Percentiles rank a stretch among this genome's conserved stretches.
phyloP scores from a whole-genome alignment of 441 rosid genomes.

The Corymbia calophylla region DNA sequence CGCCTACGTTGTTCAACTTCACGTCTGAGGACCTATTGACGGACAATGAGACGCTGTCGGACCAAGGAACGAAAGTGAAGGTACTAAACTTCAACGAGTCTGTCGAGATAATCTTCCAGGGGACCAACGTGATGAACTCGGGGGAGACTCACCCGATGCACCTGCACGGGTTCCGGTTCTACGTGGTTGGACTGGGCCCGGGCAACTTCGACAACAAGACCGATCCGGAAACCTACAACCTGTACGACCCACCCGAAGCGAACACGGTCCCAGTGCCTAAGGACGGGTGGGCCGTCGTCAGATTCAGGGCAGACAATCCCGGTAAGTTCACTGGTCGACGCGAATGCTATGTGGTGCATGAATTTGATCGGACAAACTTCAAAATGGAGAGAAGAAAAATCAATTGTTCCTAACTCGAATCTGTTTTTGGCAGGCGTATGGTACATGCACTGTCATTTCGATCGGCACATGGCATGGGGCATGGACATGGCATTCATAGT shows the following conservation, averaged over 20 bases:
- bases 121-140: background rate
- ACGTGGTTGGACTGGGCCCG: background rate
- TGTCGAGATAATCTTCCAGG: background rate
- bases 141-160: background rate
- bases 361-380: background rate
- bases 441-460: conserved; percentile 3
- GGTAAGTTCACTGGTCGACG: background rate
- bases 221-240: background rate
- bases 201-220: background rate
- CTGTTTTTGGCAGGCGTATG: background rate
- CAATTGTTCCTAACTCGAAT: background rate
- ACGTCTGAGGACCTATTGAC: background rate
- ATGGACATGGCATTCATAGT: background rate
- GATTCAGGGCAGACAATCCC: background rate
- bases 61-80: background rate
- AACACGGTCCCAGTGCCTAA: background rate
- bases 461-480: conserved; percentile 1
- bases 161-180: background rate
- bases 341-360: background rate
- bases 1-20: background rate
- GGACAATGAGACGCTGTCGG: background rate
- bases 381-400: background rate
- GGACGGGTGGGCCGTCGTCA: background rate
- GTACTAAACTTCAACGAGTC: background rate
- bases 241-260: background rate